Conservation (phyloP, 306 rosid species). For the Chamaecrista fasciculata region DNA sequence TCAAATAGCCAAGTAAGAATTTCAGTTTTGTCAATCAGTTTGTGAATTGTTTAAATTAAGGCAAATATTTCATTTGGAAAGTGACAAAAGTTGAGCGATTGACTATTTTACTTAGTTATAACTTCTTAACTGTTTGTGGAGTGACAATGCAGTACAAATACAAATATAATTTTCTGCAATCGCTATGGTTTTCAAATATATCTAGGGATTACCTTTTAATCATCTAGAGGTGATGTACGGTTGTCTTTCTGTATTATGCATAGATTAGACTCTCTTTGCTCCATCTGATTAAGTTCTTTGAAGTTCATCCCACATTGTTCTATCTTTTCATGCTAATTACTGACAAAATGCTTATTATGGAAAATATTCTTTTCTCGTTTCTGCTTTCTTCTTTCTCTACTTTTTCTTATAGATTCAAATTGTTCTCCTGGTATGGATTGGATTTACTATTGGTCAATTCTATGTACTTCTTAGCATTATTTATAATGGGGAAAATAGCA, state of each 20-base stretch:
- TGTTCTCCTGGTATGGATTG: not conserved
- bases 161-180: constrained; percentile 12
- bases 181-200: not conserved
- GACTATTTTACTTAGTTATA: not conserved
- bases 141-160: not conserved
- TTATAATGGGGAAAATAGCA: too few species aligned
- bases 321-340: not conserved
- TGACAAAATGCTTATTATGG: not conserved
- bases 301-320: not conserved
- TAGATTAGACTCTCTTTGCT: not conserved
- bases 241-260: not conserved
- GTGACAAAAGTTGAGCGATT: constrained; percentile 12
- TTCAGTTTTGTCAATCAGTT: constrained; percentile 25
- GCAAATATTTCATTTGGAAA: not conserved
- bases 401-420: not conserved
- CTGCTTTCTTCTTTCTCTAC: not conserved
- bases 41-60: not conserved
- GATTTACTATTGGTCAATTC: too few species aligned
- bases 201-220: not conserved
- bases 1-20: constrained; percentile 60
- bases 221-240: not conserved
- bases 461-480: too few species aligned
- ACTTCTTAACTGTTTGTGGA: constrained; percentile 9
- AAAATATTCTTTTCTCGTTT: not conserved
- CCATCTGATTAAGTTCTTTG: not conserved